phyloP scores from a whole-genome alignment of 768 basidiomycete species.

The Tylopilus sp. region DNA sequence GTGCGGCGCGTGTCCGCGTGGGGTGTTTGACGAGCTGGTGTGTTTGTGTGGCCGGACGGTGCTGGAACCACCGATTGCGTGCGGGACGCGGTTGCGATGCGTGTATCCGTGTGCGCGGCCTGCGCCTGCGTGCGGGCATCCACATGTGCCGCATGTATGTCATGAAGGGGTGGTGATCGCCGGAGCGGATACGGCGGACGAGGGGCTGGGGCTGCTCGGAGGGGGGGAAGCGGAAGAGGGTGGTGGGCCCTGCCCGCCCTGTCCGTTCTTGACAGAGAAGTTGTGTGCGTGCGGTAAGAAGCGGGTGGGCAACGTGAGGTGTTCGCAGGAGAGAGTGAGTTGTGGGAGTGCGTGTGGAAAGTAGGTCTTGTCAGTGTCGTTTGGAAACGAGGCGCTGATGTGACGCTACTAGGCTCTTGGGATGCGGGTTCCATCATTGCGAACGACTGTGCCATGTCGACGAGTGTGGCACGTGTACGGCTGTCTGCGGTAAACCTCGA shows the following conservation, averaged over 20 bases:
- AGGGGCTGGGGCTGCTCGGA: constrained; percentile 12
- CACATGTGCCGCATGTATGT: constrained; percentile 71
- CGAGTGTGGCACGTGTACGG: constrained; percentile 72
- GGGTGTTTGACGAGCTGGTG: constrained; percentile 88
- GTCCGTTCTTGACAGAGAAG: constrained; percentile 76
- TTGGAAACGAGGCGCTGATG: background rate
- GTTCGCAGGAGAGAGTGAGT: constrained; percentile 74
- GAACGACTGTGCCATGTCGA: constrained; percentile 79
- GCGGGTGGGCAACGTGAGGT: constrained; percentile 71
- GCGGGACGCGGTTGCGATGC: constrained; percentile 79
- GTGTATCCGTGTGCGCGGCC: constrained; percentile 74
- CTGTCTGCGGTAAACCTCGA: constrained; percentile 82
- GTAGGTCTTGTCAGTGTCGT: constrained; percentile 35
- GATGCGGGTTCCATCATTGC: constrained; percentile 90
- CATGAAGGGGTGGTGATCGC: constrained; percentile 58
- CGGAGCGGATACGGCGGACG: constrained; percentile 24
- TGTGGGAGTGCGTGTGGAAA: constrained; percentile 84
- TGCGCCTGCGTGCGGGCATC: constrained; percentile 78
- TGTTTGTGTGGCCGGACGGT: constrained; percentile 87
- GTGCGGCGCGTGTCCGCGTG: constrained; percentile 82
- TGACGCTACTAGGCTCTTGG: constrained; percentile 48
- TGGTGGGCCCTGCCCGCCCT: constrained; percentile 68
- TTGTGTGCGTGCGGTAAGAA: constrained; percentile 89
- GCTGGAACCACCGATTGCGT: constrained; percentile 84
- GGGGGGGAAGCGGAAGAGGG: background rate